Base-by-base conservation (phyloP, 208 protist genomes). In the Trypanosoma scelopori region DNA sequence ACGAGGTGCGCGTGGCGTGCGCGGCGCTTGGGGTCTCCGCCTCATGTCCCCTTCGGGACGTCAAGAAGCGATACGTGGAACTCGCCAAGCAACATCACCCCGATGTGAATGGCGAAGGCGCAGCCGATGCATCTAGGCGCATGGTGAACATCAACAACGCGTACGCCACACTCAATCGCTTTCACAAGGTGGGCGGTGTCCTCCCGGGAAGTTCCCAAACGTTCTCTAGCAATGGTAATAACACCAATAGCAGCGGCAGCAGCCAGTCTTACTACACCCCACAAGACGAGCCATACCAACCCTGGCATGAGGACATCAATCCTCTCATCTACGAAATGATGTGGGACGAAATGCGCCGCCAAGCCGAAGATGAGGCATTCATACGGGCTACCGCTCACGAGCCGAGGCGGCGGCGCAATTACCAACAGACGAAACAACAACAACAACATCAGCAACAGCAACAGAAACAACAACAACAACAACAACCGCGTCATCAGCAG, bases 81-180 rank as follows among this genome's bases (percentile, higher is more conserved):
- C 78, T 97, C 13, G 91, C 88, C 13, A 97, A 94, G 73, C 65
- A 90, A 66, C 88, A 97, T 60, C 91, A 97, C 76, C 91, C 91
- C 0, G 91, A 97, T 55, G 83, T 95, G 7, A 74, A 81, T 18
- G 69, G 50, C 20, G 70, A 53, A 12, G 28, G 53, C 59, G 64
- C n/a, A 37, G 20, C 18, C 7, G 61, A 59, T 35, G 69, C 65
- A 58, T 81, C 73, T 1, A 78, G 50, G 28, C 78, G 76, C 20
- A 95, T 95, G 89, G 82, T 82, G 12, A 81, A 90, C 63, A 95
- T 95, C 55, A 95, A 95, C 71, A 71, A 79, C 47, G 89, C 89
- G 18, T 95, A 95, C 71, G 82, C 77, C 27, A 90, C 81, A 12
- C 73, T 93, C 11, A 85, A 64, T 46, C 74, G 58, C n/a, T 91